These are phyloP conservation scores for Monosporascus sp. DNA, from an alignment of 2,329 filamentous ascomycete genomes.

Conservation along the genomic window DNA sequence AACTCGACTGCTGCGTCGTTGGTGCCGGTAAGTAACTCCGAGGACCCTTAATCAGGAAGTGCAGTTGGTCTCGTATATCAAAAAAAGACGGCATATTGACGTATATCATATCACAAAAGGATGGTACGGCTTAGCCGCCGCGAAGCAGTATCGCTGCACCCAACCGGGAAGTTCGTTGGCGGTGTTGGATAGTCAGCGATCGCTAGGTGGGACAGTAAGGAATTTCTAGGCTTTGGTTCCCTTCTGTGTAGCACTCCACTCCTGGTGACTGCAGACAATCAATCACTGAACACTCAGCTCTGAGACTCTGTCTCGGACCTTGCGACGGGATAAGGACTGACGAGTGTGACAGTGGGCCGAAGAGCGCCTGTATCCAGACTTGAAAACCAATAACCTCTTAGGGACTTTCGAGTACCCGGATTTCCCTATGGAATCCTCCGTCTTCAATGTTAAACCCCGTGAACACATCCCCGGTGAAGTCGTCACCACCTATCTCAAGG, in stretches of 20 bases:
- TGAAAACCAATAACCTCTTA: conserved; percentile 70
- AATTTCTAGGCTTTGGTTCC: neutral
- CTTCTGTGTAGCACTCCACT: neutral
- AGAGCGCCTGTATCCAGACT: conserved; percentile 60
- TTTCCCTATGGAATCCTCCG: conserved; percentile 60
- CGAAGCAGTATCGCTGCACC: conserved; percentile 56
- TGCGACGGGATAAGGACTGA: neutral
- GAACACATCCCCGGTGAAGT: conserved; percentile 55
- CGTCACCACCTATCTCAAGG: conserved; percentile 51
- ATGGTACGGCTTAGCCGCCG: conserved; percentile 52
- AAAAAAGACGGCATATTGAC: conserved; percentile 1
- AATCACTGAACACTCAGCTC: too few relatives aligned
- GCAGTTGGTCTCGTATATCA: neutral
- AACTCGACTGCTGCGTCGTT: conserved; percentile 42
- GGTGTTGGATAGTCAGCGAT: conserved; percentile 52
- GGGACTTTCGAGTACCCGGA: conserved; percentile 71
- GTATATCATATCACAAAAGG: conserved; percentile 24
- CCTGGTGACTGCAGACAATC: neutral
- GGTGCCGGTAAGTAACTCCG: conserved; percentile 43
- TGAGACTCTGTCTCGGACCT: neutral
- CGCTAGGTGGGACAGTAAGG: conserved; percentile 54
- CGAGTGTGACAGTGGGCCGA: conserved; percentile 49
- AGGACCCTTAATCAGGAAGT: neutral
- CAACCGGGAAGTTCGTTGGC: conserved; percentile 52
- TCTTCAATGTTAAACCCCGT: conserved; percentile 38